A percentile compares a stretch with the other conserved stretches of the same genome.
Evolutionary conservation across 2,329 filamentous ascomycete species (phyloP).

Genomic region (Ceratocystis destructans): DNA sequence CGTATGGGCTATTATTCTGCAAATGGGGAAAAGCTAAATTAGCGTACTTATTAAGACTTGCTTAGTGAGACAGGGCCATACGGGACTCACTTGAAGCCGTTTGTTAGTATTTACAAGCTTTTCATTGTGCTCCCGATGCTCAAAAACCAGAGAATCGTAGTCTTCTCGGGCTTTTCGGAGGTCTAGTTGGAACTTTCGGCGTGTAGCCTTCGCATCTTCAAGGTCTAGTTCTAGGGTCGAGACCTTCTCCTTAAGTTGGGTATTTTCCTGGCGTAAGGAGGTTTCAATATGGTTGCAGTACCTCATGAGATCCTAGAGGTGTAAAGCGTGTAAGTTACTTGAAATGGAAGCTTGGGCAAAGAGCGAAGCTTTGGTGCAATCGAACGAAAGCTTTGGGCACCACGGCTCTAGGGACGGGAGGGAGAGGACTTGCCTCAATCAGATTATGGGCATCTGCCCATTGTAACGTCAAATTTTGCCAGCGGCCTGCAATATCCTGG

Average conservation of each 20-base stretch:
- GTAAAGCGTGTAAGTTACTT: background rate
- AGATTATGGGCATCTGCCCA: constrained; percentile 1
- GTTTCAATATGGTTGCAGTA: constrained; percentile 35
- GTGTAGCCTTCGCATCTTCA: constrained; percentile 17
- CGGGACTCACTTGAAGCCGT: background rate
- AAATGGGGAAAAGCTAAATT: constrained; percentile 2
- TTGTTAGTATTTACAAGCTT: background rate
- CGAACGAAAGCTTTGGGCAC: background rate
- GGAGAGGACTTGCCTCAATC: constrained; percentile 4
- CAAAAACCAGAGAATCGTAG: background rate
- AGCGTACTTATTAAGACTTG: background rate
- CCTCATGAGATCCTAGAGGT: constrained; percentile 34
- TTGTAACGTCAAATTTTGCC: background rate
- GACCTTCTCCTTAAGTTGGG: constrained; percentile 26
- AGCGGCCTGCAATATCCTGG: constrained; percentile 10
- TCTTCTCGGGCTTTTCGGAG: background rate
- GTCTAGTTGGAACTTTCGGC: constrained; percentile 19
- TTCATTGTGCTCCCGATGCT: background rate
- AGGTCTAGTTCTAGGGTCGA: constrained; percentile 6
- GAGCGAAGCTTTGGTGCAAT: background rate
- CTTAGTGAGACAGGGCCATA: background rate
- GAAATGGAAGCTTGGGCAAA: background rate
- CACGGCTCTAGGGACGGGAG: background rate
- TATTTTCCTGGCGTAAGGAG: constrained; percentile 33
- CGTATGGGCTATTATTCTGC: constrained; percentile 42